Evolutionary conservation across 495 filamentous ascomycete genomes (phyloP).

Genomic region (Penicillium flavigenum): DNA sequence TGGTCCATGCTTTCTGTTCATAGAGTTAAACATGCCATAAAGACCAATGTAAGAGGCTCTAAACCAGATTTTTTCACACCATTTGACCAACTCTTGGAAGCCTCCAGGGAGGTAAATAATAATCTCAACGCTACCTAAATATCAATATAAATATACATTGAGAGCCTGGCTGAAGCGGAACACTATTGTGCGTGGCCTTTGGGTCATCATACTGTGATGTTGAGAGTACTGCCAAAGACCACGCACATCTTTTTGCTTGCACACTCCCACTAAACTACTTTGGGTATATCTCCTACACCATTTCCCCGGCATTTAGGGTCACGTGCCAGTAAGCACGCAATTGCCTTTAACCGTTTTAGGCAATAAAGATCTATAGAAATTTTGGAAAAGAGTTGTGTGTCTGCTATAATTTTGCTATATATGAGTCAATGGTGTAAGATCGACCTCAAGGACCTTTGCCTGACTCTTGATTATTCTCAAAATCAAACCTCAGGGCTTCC

Average conservation of each 20-base stretch:
- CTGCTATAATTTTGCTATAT: neutral
- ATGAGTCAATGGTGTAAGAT: constrained; percentile 1
- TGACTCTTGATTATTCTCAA: neutral
- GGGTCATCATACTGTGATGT: neutral
- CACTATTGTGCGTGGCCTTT: neutral
- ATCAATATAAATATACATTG: neutral
- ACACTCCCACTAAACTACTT: neutral
- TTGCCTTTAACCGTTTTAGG: constrained; percentile 9
- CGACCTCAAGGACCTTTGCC: too few relatives aligned
- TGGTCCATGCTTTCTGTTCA: neutral
- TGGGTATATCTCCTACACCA: neutral
- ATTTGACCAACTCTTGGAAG: neutral
- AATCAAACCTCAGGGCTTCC: constrained; percentile 1
- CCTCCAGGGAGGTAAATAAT: neutral
- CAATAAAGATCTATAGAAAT: constrained; percentile 21
- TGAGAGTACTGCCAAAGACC: neutral
- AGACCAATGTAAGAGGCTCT: neutral
- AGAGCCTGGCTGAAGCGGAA: neutral
- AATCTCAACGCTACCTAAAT: neutral
- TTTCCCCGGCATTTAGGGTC: neutral
- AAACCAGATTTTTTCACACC: neutral
- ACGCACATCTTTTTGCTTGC: neutral
- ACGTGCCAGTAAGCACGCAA: constrained; percentile 8
- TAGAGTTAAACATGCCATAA: neutral
- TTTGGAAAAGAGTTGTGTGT: neutral